A percentile compares a stretch with the other conserved stretches of the same genome.
Evolutionary conservation across 257 asterid genomes (phyloP).

Genomic region (Schizonepeta tenuifolia): DNA sequence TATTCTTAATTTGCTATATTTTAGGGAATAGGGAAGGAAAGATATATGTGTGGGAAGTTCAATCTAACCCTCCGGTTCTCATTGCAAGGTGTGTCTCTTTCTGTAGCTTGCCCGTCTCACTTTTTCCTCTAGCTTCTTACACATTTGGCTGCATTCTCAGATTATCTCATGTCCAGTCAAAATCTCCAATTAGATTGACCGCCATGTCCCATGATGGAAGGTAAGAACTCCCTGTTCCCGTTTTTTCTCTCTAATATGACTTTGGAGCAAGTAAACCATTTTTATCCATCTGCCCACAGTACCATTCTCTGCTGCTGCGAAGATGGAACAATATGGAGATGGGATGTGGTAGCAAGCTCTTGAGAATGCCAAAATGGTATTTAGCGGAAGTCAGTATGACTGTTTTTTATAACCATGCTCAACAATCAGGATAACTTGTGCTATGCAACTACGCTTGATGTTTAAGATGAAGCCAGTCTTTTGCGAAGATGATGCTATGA

Average conservation of each 20-base stretch:
- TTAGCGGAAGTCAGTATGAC: neutral
- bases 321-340: constrained; percentile 98
- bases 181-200: constrained; percentile 86
- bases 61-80: constrained; percentile 83
- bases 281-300: constrained; percentile 49
- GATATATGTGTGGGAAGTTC: constrained; percentile 95
- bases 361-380: constrained; percentile 31
- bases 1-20: constrained; percentile 26
- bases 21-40: constrained; percentile 96
- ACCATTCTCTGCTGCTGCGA: constrained; percentile 96
- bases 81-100: constrained; percentile 63
- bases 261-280: constrained; percentile 11
- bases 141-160: constrained; percentile 44
- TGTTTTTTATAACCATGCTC: neutral
- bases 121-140: constrained; percentile 7
- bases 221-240: constrained; percentile 38
- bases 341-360: constrained; percentile 86
- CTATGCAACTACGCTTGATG: neutral
- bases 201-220: constrained; percentile 96
- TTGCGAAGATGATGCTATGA: neutral
- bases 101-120: constrained; percentile 6
- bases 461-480: neutral
- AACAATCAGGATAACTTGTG: neutral
- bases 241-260: neutral
- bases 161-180: constrained; percentile 82